Percentiles rank a stretch among this genome's conserved stretches.
Conservation (phyloP, 257 asterid species). For the Solanum megistacrolobum region DNA sequence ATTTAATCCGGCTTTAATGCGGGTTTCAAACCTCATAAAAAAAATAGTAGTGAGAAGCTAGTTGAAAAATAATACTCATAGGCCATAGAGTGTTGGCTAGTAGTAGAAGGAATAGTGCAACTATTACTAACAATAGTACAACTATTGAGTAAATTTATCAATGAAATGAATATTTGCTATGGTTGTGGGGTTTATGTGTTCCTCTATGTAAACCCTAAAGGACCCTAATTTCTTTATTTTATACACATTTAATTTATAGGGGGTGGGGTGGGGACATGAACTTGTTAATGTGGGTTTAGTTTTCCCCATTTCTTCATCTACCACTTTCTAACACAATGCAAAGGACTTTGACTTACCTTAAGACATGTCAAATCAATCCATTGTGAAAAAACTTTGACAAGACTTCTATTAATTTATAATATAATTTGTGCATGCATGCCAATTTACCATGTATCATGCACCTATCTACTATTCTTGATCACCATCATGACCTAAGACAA, state of each 20-base stretch:
- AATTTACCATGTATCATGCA: background rate
- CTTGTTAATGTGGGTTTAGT: background rate
- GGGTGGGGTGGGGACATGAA: background rate
- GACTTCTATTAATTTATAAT: slow-evolving; percentile 1
- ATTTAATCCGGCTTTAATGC: too few species aligned
- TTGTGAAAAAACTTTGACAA: slow-evolving; percentile 8
- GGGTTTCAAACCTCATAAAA: too few species aligned
- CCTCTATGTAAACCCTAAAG: background rate
- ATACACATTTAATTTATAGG: background rate
- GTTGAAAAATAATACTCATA: background rate
- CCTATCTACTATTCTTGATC: background rate
- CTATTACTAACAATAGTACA: background rate
- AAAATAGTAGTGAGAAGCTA: background rate
- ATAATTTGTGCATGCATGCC: background rate
- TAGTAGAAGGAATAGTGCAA: background rate
- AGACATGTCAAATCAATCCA: slow-evolving; percentile 27
- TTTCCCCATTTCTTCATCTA: background rate
- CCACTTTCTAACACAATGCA: background rate
- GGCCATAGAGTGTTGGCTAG: background rate
- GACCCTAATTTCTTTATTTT: background rate
- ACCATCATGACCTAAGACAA: background rate
- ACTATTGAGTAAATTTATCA: background rate
- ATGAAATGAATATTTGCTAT: background rate
- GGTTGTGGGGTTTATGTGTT: background rate
- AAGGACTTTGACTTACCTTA: background rate